Evolutionary conservation across 306 rosid genomes (phyloP).

Genomic region (Inga oerstediana): DNA sequence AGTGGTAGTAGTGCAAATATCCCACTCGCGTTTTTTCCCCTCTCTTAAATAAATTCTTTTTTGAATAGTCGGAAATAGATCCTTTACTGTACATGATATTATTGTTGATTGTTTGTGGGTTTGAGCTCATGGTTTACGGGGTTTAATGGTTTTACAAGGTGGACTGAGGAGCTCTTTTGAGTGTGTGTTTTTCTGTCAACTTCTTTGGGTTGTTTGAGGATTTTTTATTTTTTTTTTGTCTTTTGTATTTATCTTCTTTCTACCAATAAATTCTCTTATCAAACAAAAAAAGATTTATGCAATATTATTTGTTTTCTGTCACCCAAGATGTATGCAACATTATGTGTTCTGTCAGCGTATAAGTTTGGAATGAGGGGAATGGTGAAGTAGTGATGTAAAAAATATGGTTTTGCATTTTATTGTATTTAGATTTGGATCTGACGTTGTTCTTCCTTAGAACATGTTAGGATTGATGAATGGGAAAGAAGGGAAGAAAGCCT

Average conservation of each 20-base stretch:
- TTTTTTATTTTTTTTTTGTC: neutral
- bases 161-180: neutral
- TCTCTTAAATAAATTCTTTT: neutral
- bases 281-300: neutral
- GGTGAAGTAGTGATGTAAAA: neutral
- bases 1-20: neutral
- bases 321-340: neutral
- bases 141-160: neutral
- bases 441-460: neutral
- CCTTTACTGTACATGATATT: neutral
- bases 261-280: neutral
- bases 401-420: neutral
- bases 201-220: neutral
- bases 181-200: neutral
- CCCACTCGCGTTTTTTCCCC: neutral
- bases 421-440: neutral
- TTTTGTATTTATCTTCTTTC: slow-evolving; percentile 17
- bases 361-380: neutral
- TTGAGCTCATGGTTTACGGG: slow-evolving; percentile 10
- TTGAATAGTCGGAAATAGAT: neutral
- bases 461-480: neutral
- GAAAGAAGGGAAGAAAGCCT: neutral
- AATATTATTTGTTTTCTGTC: slow-evolving; percentile 26
- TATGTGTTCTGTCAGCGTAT: slow-evolving; percentile 22
- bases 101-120: slow-evolving; percentile 16